Conservation (phyloP, 805 yeast species). For the Saturnispora mendoncae region DNA sequence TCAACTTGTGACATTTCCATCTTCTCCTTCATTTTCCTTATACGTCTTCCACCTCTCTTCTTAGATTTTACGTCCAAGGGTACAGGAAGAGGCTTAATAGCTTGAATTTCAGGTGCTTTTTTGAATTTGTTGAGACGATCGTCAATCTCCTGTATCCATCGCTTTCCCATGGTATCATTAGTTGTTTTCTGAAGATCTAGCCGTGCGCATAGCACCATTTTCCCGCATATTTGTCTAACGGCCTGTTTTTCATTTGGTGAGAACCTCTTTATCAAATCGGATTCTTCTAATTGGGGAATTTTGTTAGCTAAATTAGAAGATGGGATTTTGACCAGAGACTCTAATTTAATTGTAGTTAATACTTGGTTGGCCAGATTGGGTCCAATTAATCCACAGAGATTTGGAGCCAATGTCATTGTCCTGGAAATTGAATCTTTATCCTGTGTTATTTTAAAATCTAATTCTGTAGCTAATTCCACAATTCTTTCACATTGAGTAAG, state of each 20-base stretch:
- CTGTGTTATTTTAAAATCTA: not conserved
- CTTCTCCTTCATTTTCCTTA: conserved; percentile 73
- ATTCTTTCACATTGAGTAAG: not conserved
- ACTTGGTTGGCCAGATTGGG: conserved; percentile 65
- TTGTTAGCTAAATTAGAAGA: conserved; percentile 75
- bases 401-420: conserved; percentile 51
- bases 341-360: conserved; percentile 62
- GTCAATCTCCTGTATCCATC: conserved; percentile 52
- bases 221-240: conserved; percentile 70
- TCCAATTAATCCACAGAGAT: conserved; percentile 64
- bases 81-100: conserved; percentile 60
- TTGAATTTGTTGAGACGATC: conserved; percentile 60
- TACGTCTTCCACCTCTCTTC: conserved; percentile 77
- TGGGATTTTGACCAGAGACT: conserved; percentile 58
- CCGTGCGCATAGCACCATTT: conserved; percentile 73
- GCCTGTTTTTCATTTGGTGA: conserved; percentile 47
- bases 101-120: conserved; percentile 65
- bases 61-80: conserved; percentile 73
- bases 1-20: conserved; percentile 73
- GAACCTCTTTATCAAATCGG: conserved; percentile 49
- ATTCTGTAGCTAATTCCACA: conserved; percentile 1
- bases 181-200: conserved; percentile 47
- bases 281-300: conserved; percentile 36
- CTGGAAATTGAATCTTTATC: not conserved
- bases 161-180: conserved; percentile 38